phyloP scores from a whole-genome alignment of 805 yeast genomes.

The Diddensiella transvaalensis region DNA sequence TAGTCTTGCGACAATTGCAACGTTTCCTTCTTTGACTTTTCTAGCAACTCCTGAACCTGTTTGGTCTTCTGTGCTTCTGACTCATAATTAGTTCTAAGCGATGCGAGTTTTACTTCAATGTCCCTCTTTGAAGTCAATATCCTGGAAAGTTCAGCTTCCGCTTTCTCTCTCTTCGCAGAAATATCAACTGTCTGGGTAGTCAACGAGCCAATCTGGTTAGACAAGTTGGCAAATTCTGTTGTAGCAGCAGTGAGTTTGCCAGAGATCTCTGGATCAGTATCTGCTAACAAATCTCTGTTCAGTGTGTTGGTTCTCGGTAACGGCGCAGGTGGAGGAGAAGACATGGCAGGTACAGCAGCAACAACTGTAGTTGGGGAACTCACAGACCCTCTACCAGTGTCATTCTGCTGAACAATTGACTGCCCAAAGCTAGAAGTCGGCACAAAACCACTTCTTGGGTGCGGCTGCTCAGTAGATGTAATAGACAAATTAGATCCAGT shows the following conservation, averaged over 20 bases:
- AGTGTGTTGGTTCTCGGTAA: constrained; percentile 29
- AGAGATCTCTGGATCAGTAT: constrained; percentile 50
- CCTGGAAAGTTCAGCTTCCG: constrained; percentile 72
- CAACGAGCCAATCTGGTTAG: constrained; percentile 78
- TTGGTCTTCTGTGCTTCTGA: constrained; percentile 73
- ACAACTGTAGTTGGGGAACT: constrained; percentile 17
- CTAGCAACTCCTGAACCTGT: constrained; percentile 61
- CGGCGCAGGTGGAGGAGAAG: constrained; percentile 26
- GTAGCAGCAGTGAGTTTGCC: constrained; percentile 73
- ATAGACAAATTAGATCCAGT: constrained; percentile 30
- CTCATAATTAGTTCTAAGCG: constrained; percentile 68
- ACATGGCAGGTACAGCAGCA: constrained; percentile 20
- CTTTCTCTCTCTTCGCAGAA: constrained; percentile 65
- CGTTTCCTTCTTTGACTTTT: constrained; percentile 60
- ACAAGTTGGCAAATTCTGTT: constrained; percentile 79
- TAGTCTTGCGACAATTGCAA: constrained; percentile 69
- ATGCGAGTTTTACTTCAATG: constrained; percentile 65
- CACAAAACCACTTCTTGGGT: constrained; percentile 44
- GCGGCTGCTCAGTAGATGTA: constrained; percentile 29
- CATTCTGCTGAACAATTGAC: constrained; percentile 43
- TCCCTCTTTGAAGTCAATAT: constrained; percentile 64
- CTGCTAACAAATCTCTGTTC: constrained; percentile 49
- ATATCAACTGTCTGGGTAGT: constrained; percentile 68
- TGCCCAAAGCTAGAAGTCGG: constrained; percentile 90
- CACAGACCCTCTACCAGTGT: constrained; percentile 25